Evolutionary conservation across 2,329 filamentous ascomycete species (phyloP).

Genomic region (Diaporthe sp.): DNA sequence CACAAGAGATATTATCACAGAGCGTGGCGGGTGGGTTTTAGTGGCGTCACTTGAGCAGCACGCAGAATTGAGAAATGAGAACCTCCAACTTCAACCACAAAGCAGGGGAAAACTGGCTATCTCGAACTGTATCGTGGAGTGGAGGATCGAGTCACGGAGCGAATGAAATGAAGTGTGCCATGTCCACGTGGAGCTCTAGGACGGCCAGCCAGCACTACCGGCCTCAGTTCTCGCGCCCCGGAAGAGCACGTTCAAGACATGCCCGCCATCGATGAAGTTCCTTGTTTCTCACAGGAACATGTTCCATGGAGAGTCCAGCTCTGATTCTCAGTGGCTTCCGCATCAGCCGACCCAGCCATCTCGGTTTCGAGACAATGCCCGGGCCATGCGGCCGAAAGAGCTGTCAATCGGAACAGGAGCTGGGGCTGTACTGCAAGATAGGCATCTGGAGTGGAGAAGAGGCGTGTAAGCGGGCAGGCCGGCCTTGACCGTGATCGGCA

Average conservation of each 20-base stretch:
- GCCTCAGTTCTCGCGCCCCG: neutral
- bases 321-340: neutral
- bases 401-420: neutral
- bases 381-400: neutral
- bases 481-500: neutral
- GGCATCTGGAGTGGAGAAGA: neutral
- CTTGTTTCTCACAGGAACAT: neutral
- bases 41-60: constrained; percentile 10
- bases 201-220: constrained; percentile 21
- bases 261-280: neutral
- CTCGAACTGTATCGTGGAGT: neutral
- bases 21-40: neutral
- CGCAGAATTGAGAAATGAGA: neutral
- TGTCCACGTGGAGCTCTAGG: neutral
- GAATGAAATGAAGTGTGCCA: neutral
- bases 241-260: neutral
- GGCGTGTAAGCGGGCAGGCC: constrained; percentile 1
- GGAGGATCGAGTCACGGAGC: neutral
- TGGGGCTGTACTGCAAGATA: neutral
- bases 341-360: neutral
- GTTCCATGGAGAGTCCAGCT: neutral
- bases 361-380: neutral
- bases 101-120: neutral
- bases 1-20: neutral
- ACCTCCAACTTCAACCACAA: neutral